A percentile compares a stretch with the other conserved stretches of the same genome.
These are phyloP conservation scores for Solanum chacoense DNA, from an alignment of 305 asterid genomes.

Conservation along the genomic window DNA sequence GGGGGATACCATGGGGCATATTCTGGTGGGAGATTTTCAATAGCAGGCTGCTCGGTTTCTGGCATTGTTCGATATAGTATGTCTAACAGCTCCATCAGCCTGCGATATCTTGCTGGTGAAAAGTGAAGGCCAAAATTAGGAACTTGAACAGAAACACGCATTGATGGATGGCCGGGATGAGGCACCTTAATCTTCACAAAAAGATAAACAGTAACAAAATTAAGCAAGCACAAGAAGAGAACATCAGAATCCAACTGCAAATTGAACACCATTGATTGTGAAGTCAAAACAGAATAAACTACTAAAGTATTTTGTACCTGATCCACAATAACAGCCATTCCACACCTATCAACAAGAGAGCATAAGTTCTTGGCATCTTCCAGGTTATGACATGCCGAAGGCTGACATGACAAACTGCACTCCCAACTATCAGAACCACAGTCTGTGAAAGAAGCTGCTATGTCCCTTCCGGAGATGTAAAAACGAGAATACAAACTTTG, in stretches of 20 bases:
- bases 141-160: conserved; percentile 76
- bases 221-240: not conserved
- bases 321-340: conserved; percentile 88
- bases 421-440: conserved; percentile 39
- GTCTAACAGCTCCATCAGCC: conserved; percentile 61
- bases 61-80: conserved; percentile 48
- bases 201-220: conserved; percentile 1
- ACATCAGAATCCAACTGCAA: not conserved
- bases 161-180: conserved; percentile 80
- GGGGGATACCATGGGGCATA: conserved; percentile 74
- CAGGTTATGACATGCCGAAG: conserved; percentile 39
- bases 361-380: conserved; percentile 45
- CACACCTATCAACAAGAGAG: conserved; percentile 86
- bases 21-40: conserved; percentile 43
- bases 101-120: conserved; percentile 78
- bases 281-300: not conserved
- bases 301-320: conserved; percentile 44
- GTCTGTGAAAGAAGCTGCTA: conserved; percentile 82
- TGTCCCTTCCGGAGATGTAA: conserved; percentile 91
- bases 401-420: conserved; percentile 44
- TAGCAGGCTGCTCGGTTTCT: conserved; percentile 43
- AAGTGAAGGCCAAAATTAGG: conserved; percentile 94
- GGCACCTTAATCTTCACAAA: conserved; percentile 73
- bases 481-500: conserved; percentile 79
- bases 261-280: not conserved